phyloP scores from a whole-genome alignment of 2,329 filamentous ascomycete species.

The Calonectria honghensis region DNA sequence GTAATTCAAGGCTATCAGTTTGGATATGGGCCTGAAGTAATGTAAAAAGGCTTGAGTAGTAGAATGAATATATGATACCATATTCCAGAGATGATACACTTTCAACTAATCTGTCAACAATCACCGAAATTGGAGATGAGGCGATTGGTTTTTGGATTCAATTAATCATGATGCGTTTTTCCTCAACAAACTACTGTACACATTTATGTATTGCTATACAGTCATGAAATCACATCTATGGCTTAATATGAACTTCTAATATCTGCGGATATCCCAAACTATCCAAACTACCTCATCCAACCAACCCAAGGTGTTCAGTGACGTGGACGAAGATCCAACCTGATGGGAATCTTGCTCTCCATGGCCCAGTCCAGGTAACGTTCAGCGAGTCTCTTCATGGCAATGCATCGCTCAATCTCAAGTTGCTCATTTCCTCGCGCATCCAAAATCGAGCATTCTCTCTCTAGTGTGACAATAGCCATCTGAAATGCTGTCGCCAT shows the following conservation, averaged over 20 bases:
- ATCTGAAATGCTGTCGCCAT: conserved; percentile 14
- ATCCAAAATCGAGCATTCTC: neutral
- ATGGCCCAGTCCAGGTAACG: conserved; percentile 9
- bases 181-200: no score
- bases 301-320: neutral
- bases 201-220: no score
- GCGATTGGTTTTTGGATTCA: neutral
- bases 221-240: no score
- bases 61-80: neutral
- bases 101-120: neutral
- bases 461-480: neutral
- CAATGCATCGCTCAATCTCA: neutral
- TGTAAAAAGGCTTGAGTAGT: neutral
- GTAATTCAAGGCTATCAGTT: neutral
- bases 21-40: neutral
- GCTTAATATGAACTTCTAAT: no score
- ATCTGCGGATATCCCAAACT: no score
- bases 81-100: neutral
- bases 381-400: neutral
- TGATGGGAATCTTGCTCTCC: conserved; percentile 15
- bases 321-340: neutral
- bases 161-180: neutral
- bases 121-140: neutral
- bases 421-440: neutral
- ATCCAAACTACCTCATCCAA: neutral